These are phyloP conservation scores for Vachellia pachyceras DNA, from an alignment of 306 rosid species.

Conservation along the genomic window DNA sequence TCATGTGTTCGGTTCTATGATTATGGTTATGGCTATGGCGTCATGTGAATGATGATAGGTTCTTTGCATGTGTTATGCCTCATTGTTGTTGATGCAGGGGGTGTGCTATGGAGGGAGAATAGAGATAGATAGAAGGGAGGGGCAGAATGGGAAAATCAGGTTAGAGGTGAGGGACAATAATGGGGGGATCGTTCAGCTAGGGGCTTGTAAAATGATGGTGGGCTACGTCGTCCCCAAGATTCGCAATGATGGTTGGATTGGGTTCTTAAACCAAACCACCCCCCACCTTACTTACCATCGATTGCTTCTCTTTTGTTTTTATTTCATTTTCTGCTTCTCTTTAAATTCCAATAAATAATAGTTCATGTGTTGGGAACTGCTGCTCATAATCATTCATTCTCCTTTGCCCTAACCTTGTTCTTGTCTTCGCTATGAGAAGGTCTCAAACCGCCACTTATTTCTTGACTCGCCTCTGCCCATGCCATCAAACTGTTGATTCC, in stretches of 20 bases:
- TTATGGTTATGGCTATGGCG: constrained; percentile 75
- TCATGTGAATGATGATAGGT: constrained; percentile 72
- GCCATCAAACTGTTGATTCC: background rate
- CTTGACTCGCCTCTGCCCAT: background rate
- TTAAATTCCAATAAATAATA: background rate
- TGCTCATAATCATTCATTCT: constrained; percentile 66
- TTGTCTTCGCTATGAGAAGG: background rate
- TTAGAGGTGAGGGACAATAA: constrained; percentile 60
- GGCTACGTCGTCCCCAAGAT: constrained; percentile 99
- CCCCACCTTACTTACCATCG: constrained; percentile 43
- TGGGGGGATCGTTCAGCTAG: constrained; percentile 74
- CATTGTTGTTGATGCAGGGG: background rate
- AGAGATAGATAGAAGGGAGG: background rate
- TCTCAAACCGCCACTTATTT: background rate
- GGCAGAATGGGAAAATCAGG: background rate
- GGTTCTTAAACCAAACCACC: constrained; percentile 67
- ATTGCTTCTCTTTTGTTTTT: constrained; percentile 56
- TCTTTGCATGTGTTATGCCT: background rate
- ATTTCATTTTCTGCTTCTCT: constrained; percentile 36
- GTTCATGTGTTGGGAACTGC: constrained; percentile 66
- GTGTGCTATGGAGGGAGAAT: background rate
- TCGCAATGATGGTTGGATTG: constrained; percentile 99
- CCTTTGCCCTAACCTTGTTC: background rate
- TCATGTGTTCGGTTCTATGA: constrained; percentile 53
- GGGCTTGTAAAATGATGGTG: constrained; percentile 92